Evolutionary conservation across 768 basidiomycete species (phyloP).

Genomic region (Suillus lakei): DNA sequence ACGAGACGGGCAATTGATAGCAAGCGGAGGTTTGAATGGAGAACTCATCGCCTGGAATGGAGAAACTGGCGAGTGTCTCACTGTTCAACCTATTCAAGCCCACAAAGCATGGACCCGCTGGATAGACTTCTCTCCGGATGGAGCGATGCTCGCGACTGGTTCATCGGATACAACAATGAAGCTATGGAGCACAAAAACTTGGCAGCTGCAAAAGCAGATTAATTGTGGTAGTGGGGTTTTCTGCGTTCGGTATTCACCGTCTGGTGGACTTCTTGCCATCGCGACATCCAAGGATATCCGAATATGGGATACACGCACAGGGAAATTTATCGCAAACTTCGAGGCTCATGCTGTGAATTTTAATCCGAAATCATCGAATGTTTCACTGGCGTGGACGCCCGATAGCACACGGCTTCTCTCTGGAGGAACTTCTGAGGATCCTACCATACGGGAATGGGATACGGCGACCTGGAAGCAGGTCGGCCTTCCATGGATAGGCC

Average conservation of each 20-base stretch:
- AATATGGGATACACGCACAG: background rate
- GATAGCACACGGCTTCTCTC: too few relatives aligned
- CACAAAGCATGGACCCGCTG: background rate
- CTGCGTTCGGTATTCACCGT: background rate
- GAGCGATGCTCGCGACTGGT: background rate
- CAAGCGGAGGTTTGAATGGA: background rate
- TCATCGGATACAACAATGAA: background rate
- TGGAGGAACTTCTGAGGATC: background rate
- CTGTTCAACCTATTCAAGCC: background rate
- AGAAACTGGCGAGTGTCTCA: background rate
- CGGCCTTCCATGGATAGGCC: background rate
- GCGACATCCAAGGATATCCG: background rate
- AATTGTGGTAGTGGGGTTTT: background rate
- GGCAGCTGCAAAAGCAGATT: background rate
- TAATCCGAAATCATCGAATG: too few relatives aligned
- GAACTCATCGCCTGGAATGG: background rate
- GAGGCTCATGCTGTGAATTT: too few relatives aligned
- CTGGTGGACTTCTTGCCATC: background rate
- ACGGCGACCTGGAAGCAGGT: background rate
- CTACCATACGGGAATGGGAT: background rate
- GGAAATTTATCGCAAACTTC: too few relatives aligned
- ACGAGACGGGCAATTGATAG: background rate
- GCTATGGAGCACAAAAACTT: background rate
- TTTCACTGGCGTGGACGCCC: too few relatives aligned
- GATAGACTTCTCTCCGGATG: background rate